Base-by-base conservation (phyloP, 225 moss, liverwort and hornwort genomes). In the Bryoerythrophyllum caledonicum region DNA sequence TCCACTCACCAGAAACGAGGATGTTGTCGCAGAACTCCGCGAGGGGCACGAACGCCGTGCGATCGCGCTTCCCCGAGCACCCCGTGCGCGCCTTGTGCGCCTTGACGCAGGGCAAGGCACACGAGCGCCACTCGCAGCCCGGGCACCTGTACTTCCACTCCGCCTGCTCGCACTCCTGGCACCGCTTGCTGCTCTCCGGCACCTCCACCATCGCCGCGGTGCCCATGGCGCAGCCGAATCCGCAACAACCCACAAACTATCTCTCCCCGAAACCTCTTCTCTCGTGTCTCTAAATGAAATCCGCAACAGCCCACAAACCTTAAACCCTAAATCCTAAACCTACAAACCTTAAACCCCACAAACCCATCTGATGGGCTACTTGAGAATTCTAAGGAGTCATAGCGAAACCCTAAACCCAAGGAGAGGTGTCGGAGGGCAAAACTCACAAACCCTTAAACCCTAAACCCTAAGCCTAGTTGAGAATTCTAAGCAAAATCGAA, bases 141-240 rank as follows among this genome's bases (percentile, higher is more conserved):
- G 99, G 99, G 63, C 99, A 99, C 81, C 88, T 86, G 44, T 99
- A 99, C 76, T 87, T 99, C 82, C 85, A 87, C 49, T 90, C 93
- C 59, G 74, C 53, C 60, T 79, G 75, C 70, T 86, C 82, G 35
- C 99, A 99, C 70, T 95, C 99, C 34, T 89, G 83, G 76, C 99
- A 99, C 73, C 83, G 13, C 68, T 79, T 75, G 67, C 79, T 64
- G 43, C 79, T 64, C 44, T 72, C 54, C 54, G 54, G 23, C 23
- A 23, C 59, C 7, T 62, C 75, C 71, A 35, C 67, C 11, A 80
- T 44, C 68, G 61, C 51, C 20, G 80, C 11, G 4, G 85, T 70
- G 15, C 85, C 82, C 85, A 81, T 88, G 60, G 68, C 16, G 67
- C 16, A 68, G 35, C 46, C 20, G 4, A 13, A 21, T 8, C 60